Conservation (phyloP, 1,284 basidiomycete genomes). For the Bondarzewia mesenterica region DNA sequence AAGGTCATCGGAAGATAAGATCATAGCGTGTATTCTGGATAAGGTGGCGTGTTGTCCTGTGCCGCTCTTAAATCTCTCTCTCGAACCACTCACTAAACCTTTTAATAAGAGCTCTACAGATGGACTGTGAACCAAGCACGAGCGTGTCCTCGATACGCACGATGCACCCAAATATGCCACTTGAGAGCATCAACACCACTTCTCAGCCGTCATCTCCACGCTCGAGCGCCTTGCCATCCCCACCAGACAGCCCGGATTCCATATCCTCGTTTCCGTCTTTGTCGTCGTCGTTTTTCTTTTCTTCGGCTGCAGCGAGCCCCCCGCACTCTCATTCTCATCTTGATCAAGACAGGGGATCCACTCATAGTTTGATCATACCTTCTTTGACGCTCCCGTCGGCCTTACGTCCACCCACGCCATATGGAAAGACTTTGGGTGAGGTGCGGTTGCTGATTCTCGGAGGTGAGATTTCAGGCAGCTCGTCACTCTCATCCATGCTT, state of each 20-base stretch:
- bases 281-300: conserved; percentile 71
- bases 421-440: conserved; percentile 58
- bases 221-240: conserved; percentile 38
- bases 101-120: neutral
- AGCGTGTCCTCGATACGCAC: conserved; percentile 35
- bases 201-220: conserved; percentile 34
- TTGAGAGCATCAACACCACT: conserved; percentile 12
- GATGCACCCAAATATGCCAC: conserved; percentile 17
- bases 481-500: conserved; percentile 29
- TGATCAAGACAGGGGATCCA: conserved; percentile 35
- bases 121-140: conserved; percentile 19
- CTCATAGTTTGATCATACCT: conserved; percentile 57
- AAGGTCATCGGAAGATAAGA: no score
- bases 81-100: neutral
- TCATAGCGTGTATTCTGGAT: neutral
- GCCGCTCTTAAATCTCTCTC: neutral
- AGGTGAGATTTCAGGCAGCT: conserved; percentile 26
- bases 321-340: conserved; percentile 27
- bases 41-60: conserved; percentile 1
- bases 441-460: conserved; percentile 47
- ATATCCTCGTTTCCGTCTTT: conserved; percentile 65
- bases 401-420: conserved; percentile 47
- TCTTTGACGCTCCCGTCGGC: conserved; percentile 56
- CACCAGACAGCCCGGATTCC: conserved; percentile 50
- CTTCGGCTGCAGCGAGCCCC: conserved; percentile 56